phyloP scores from a whole-genome alignment of 257 asterid genomes.

The Vinca minor region DNA sequence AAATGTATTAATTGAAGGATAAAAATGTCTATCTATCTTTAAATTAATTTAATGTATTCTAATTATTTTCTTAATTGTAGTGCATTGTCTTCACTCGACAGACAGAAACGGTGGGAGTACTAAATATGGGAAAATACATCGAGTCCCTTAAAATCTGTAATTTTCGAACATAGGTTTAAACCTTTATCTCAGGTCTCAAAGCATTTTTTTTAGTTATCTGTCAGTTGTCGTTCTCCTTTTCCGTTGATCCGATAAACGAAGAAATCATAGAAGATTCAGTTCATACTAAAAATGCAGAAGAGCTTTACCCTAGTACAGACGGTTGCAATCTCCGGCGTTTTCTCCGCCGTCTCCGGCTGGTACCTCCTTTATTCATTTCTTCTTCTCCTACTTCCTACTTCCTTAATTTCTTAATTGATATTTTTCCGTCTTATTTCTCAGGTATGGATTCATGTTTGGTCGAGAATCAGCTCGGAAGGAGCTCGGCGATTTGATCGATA shows the following conservation, averaged over 20 bases:
- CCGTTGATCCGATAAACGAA: background rate
- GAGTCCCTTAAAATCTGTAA: too few relatives aligned
- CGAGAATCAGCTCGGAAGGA: conserved; percentile 83
- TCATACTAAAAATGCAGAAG: conserved; percentile 45
- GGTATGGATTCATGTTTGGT: conserved; percentile 95
- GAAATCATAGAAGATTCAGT: background rate
- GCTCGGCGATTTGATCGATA: conserved; percentile 59
- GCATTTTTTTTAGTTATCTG: too few relatives aligned
- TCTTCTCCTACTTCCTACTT: background rate
- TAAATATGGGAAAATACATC: too few relatives aligned
- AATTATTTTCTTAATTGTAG: too few relatives aligned
- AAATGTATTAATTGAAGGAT: too few relatives aligned
- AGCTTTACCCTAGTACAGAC: conserved; percentile 68
- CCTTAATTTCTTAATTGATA: background rate
- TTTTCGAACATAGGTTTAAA: too few relatives aligned
- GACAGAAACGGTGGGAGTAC: too few relatives aligned
- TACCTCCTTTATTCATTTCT: conserved; percentile 12
- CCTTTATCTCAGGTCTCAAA: too few relatives aligned
- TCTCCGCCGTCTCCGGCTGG: conserved; percentile 88
- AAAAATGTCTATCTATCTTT: too few relatives aligned
- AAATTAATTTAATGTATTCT: too few relatives aligned
- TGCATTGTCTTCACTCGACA: too few relatives aligned
- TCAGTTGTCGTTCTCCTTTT: too few relatives aligned
- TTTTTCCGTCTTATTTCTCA: conserved; percentile 9
- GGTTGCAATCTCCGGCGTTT: conserved; percentile 66